These are phyloP conservation scores for Macroventuria anomochaeta DNA, from an alignment of 2,329 filamentous ascomycete genomes.

Conservation along the genomic window DNA sequence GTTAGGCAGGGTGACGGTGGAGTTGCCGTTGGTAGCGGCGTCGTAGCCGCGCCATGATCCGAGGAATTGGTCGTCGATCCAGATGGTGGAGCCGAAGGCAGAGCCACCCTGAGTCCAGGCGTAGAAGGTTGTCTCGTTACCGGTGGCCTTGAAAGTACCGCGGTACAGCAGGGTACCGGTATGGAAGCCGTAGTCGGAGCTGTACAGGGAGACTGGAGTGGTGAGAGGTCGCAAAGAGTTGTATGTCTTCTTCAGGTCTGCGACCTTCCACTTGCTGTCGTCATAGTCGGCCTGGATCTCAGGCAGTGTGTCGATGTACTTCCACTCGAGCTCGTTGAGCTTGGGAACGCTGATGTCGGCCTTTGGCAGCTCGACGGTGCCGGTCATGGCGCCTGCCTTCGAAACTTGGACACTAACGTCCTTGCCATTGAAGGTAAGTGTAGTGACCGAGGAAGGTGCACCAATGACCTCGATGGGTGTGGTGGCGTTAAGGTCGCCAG, in stretches of 20 bases:
- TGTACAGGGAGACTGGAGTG: constrained; percentile 70
- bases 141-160: constrained; percentile 70
- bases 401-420: constrained; percentile 48
- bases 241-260: constrained; percentile 64
- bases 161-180: constrained; percentile 73
- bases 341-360: constrained; percentile 64
- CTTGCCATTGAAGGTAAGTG: constrained; percentile 67
- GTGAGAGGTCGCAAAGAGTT: constrained; percentile 64
- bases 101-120: constrained; percentile 70
- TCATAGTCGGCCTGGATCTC: constrained; percentile 70
- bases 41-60: constrained; percentile 69
- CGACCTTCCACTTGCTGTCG: constrained; percentile 70
- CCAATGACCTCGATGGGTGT: constrained; percentile 72
- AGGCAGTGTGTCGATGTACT: constrained; percentile 72
- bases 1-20: constrained; percentile 63
- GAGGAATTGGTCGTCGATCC: constrained; percentile 68
- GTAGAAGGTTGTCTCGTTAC: constrained; percentile 63
- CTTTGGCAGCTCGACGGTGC: constrained; percentile 57
- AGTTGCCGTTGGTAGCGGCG: constrained; percentile 57
- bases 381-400: constrained; percentile 58
- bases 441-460: constrained; percentile 58
- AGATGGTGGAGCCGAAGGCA: constrained; percentile 71
- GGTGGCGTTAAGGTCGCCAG: constrained; percentile 75
- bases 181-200: constrained; percentile 76
- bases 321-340: constrained; percentile 68